Percentiles rank a stretch among this genome's conserved stretches.
These are phyloP conservation scores for Curvularia spicifera DNA, from an alignment of 2,329 filamentous ascomycete species.

Conservation along the genomic window DNA sequence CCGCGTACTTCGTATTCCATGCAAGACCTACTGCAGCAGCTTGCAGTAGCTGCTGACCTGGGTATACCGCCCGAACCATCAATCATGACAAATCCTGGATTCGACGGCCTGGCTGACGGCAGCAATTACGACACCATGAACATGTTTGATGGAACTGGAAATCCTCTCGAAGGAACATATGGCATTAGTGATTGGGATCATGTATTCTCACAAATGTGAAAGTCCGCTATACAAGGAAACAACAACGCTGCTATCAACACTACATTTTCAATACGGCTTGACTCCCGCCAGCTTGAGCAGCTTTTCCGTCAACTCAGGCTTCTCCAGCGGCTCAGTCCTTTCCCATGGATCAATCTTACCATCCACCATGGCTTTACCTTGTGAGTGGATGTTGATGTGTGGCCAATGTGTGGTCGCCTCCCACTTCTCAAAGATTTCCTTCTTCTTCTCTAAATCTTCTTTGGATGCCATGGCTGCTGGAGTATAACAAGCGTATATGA, in stretches of 20 bases:
- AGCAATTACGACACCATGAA: conserved; percentile 4
- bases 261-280: conserved; percentile 10
- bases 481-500: conserved; percentile 28
- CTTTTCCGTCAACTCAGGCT: conserved; percentile 24
- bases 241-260: not conserved
- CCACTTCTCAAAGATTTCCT: conserved; percentile 19
- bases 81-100: not conserved
- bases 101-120: conserved; percentile 1
- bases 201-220: conserved; percentile 13
- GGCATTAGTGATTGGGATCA: conserved; percentile 10
- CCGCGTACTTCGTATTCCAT: conserved; percentile 10
- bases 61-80: not conserved
- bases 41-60: conserved; percentile 8
- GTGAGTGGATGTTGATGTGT: conserved; percentile 26
- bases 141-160: conserved; percentile 7
- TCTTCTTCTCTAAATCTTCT: conserved; percentile 27
- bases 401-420: conserved; percentile 29
- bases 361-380: conserved; percentile 19
- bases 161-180: conserved; percentile 2
- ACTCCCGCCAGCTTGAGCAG: conserved; percentile 27
- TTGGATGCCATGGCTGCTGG: conserved; percentile 22
- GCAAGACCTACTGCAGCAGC: conserved; percentile 17
- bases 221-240: not conserved
- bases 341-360: conserved; percentile 20
- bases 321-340: conserved; percentile 26